Evolutionary conservation across 2,329 filamentous ascomycete genomes (phyloP).

Genomic region (Neopestalotiopsis rosae): DNA sequence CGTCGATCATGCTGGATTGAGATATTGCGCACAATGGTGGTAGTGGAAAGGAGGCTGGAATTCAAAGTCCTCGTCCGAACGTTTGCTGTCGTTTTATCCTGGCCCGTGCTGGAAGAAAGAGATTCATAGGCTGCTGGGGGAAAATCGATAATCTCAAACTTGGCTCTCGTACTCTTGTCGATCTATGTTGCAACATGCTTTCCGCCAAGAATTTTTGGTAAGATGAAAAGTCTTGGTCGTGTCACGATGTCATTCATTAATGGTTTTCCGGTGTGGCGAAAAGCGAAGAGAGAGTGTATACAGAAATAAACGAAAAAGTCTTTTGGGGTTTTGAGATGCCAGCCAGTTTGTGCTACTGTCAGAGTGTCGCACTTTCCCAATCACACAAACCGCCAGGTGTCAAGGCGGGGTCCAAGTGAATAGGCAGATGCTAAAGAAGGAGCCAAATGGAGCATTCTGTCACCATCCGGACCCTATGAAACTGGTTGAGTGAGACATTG

Average conservation of each 20-base stretch:
- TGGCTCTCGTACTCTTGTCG: conserved; percentile 1
- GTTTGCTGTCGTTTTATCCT: background rate
- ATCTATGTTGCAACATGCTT: background rate
- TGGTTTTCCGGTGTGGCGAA: background rate
- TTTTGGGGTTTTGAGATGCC: background rate
- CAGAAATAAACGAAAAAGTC: background rate
- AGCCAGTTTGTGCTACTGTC: background rate
- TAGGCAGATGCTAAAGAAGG: background rate
- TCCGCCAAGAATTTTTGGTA: background rate
- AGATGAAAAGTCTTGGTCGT: conserved; percentile 1
- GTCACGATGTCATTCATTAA: background rate
- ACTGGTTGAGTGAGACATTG: background rate
- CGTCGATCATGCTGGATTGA: too few relatives aligned
- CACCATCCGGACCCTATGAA: background rate
- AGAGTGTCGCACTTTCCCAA: background rate
- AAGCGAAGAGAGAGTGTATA: background rate
- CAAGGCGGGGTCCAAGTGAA: background rate
- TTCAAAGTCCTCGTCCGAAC: background rate
- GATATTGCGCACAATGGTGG: too few relatives aligned
- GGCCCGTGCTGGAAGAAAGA: background rate
- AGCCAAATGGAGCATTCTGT: background rate
- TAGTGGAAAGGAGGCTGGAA: too few relatives aligned
- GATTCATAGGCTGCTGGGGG: background rate
- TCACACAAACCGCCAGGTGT: background rate
- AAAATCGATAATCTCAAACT: background rate